These are phyloP conservation scores for Lepiota brunneoincarnata DNA, from an alignment of 768 basidiomycete genomes.

Conservation along the genomic window DNA sequence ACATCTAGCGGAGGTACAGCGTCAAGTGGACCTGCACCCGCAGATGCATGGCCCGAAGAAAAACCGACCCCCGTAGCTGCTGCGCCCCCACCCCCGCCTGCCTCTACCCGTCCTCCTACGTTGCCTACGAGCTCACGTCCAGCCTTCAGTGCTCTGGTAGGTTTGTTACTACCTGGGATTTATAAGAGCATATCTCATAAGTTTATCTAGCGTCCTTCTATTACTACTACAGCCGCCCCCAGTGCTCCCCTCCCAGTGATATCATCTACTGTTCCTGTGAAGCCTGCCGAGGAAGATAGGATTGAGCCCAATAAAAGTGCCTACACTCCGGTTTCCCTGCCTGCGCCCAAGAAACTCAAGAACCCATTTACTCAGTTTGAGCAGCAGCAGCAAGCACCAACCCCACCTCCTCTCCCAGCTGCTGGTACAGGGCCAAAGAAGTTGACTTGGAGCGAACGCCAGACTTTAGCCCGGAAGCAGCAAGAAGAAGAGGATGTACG, in stretches of 20 bases:
- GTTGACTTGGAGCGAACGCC: slow-evolving; percentile 91
- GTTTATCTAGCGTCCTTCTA: slow-evolving; percentile 13
- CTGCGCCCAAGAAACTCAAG: slow-evolving; percentile 81
- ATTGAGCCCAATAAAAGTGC: slow-evolving; percentile 86
- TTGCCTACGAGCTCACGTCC: slow-evolving; percentile 32
- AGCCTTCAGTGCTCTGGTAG: slow-evolving; percentile 33
- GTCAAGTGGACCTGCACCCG: slow-evolving; percentile 37
- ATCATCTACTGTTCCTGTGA: slow-evolving; percentile 52
- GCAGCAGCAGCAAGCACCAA: slow-evolving; percentile 39
- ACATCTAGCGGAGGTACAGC: slow-evolving; percentile 16
- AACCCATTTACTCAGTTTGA: slow-evolving; percentile 75
- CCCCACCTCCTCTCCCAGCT: slow-evolving; percentile 16
- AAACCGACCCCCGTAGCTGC: slow-evolving; percentile 33
- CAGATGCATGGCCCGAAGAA: slow-evolving; percentile 57
- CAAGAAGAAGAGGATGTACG: slow-evolving; percentile 71
- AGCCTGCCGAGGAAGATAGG: slow-evolving; percentile 75
- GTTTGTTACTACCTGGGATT: background rate
- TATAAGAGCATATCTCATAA: background rate
- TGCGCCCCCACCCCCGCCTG: slow-evolving; percentile 40
- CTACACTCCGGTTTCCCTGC: slow-evolving; percentile 84
- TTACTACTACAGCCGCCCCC: slow-evolving; percentile 21
- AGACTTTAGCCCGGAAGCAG: slow-evolving; percentile 88
- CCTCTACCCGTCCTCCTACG: slow-evolving; percentile 46
- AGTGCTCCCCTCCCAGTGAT: slow-evolving; percentile 33
- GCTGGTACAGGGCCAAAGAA: slow-evolving; percentile 55